Base-by-base conservation (phyloP, 805 yeast genomes). In the Schwanniomyces polymorphus region DNA sequence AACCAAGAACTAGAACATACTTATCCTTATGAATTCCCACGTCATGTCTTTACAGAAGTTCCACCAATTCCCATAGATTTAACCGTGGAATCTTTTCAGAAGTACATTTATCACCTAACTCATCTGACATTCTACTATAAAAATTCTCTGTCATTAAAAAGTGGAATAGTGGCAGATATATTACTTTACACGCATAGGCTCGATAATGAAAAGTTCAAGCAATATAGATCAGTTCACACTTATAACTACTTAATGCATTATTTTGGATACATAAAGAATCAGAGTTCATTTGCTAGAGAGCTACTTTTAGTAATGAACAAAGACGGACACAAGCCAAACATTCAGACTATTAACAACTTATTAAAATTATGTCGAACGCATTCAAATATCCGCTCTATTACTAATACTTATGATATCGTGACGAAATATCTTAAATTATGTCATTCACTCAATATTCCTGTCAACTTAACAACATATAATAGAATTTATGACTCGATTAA, bases 181-280 rank as follows among this genome's bases (percentile, higher is more conserved):
- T 55, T 74, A 27, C 53, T 73, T 25, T 53, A 65, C 49, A 72
- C 77, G 1, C 78, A 73, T 49, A 61, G 60, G 25, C 49, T 72
- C 27, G 64, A 61, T 14, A 70, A 69, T 44, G 50, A 47, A 3
- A 52, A 59, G 38, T 70, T 56, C 56, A 64, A 63, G 43, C 57
- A 55, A 1, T 60, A 44, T 44, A 50, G 78, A 27, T 63, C 70
- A 3, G 67, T 60, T 5, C 61, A 67, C 9, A 69, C 77, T 1
- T 74, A 62, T 53, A 74, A 73, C 54, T 63, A 63, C 44, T 57
- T 73, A 21, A 72, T 74, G 45, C 58, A 69, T 43, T 74, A 55
- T 51, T 74, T 71, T 57, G 78, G 78, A 7, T 61, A 44, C 48
- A 65, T 59, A 41, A 72, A 72, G 51, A 63, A 68, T 53, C 77